Percentiles rank a stretch among this genome's conserved stretches.
phyloP scores from a whole-genome alignment of 169 alveolate species.

The Plasmodium cynomolgi region DNA sequence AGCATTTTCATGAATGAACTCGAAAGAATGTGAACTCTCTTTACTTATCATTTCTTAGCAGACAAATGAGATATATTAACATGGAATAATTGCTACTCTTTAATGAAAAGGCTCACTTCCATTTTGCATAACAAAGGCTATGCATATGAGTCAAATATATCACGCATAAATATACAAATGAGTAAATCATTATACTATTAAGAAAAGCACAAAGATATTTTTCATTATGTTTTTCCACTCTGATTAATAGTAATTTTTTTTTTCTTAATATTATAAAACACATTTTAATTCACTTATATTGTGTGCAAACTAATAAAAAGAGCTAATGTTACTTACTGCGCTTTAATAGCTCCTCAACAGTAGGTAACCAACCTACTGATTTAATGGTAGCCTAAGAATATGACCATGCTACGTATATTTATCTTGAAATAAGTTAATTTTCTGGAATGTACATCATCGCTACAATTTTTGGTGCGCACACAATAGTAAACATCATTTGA shows the following conservation, averaged over 20 bases:
- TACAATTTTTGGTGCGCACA: neutral
- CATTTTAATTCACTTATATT: neutral
- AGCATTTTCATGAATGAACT: neutral
- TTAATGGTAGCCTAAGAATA: neutral
- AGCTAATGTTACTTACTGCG: neutral
- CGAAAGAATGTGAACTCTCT: neutral
- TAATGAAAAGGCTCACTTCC: neutral
- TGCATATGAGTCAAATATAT: neutral
- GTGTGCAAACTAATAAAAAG: neutral
- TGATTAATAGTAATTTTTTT: neutral
- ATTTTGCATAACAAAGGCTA: neutral
- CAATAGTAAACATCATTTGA: neutral
- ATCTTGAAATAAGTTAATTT: neutral
- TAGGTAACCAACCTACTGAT: neutral
- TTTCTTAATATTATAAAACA: neutral
- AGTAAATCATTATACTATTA: neutral
- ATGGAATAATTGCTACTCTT: neutral
- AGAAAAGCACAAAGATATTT: neutral
- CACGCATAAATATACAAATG: neutral
- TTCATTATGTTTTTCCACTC: neutral
- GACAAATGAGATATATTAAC: neutral
- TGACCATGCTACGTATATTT: neutral
- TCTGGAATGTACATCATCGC: neutral
- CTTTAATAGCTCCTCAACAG: neutral
- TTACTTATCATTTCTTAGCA: neutral